These are phyloP conservation scores for Cucumis melo DNA, from an alignment of 306 rosid species.

Conservation along the genomic window DNA sequence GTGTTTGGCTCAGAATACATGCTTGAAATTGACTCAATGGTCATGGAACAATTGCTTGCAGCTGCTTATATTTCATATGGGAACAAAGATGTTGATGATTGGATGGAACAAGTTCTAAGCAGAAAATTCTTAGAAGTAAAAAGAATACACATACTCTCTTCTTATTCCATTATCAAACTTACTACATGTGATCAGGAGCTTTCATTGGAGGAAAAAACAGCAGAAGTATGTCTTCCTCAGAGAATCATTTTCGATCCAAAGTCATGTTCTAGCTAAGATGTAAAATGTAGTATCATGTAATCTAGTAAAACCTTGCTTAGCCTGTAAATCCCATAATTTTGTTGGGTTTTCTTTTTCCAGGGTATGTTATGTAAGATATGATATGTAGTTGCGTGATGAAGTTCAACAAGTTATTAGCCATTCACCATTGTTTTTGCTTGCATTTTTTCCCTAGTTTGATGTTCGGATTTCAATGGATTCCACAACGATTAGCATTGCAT, in stretches of 20 bases:
- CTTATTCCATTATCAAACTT: constrained; percentile 41
- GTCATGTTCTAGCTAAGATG: constrained; percentile 27
- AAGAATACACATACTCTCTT: constrained; percentile 26
- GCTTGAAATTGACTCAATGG: constrained; percentile 45
- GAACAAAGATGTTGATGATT: constrained; percentile 43
- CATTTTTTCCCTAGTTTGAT: not conserved
- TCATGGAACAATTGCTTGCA: constrained; percentile 58
- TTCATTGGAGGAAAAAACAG: constrained; percentile 28
- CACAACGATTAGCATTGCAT: not conserved
- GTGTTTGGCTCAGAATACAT: constrained; percentile 26
- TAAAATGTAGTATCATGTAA: constrained; percentile 17
- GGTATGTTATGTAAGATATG: constrained; percentile 33
- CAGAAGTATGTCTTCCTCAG: constrained; percentile 37
- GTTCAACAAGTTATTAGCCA: constrained; percentile 1
- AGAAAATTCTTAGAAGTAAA: constrained; percentile 44
- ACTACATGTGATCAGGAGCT: constrained; percentile 20
- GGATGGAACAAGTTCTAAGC: constrained; percentile 62
- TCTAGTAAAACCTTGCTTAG: constrained; percentile 3
- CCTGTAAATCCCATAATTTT: constrained; percentile 35
- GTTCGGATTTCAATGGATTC: not conserved
- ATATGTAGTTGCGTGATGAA: not conserved
- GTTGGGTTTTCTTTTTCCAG: constrained; percentile 22
- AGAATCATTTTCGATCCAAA: constrained; percentile 42
- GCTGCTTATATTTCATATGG: constrained; percentile 47
- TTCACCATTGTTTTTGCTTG: not conserved